These are phyloP conservation scores for Physcia stellaris DNA, from an alignment of 495 filamentous ascomycete genomes.

Conservation along the genomic window DNA sequence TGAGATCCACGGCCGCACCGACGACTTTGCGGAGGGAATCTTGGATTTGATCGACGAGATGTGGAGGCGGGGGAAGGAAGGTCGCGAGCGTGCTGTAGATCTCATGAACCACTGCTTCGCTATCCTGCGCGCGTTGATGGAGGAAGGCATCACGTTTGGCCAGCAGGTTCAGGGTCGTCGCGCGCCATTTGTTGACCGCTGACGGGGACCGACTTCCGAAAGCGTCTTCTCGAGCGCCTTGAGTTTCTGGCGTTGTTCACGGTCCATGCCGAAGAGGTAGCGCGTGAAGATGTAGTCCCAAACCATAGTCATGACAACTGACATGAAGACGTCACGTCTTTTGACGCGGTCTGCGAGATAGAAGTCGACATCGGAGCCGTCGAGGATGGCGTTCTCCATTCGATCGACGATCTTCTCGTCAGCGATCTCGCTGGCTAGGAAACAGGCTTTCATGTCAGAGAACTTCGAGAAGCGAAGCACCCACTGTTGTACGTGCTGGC, in stretches of 20 bases:
- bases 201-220: conserved; percentile 69
- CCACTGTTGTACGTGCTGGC: conserved; percentile 89
- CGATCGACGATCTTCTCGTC: conserved; percentile 85
- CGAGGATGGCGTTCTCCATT: conserved; percentile 83
- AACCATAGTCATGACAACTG: conserved; percentile 92
- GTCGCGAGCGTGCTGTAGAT: conserved; percentile 64
- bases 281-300: conserved; percentile 97
- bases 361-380: conserved; percentile 77
- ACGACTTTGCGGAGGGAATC: conserved; percentile 74
- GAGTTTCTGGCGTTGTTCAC: conserved; percentile 92
- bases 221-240: conserved; percentile 85
- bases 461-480: conserved; percentile 92
- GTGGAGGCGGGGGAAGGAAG: conserved; percentile 69
- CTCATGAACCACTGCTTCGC: conserved; percentile 76
- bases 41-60: conserved; percentile 58
- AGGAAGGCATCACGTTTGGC: conserved; percentile 61
- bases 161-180: conserved; percentile 80
- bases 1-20: conserved; percentile 66
- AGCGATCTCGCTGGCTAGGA: conserved; percentile 57
- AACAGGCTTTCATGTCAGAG: conserved; percentile 76
- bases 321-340: conserved; percentile 89
- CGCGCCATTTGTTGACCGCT: conserved; percentile 90
- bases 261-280: conserved; percentile 96
- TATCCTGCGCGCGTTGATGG: conserved; percentile 66
- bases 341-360: conserved; percentile 76